Evolutionary conservation across 805 yeast species (phyloP).

Genomic region (Starmera pachycereana): DNA sequence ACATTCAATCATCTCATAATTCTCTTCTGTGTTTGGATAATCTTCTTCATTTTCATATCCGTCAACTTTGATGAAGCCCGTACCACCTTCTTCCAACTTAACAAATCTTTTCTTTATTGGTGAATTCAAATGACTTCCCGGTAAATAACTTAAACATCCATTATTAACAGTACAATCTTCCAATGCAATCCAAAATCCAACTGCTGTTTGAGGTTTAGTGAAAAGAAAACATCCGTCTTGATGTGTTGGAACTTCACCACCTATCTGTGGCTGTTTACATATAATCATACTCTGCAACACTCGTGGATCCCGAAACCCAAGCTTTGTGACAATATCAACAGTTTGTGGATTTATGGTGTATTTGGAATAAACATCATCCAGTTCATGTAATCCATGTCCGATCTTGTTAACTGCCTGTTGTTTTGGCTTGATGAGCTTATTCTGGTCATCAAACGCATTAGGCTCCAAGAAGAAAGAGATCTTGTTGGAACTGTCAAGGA

Average conservation of each 20-base stretch:
- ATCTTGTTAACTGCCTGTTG: conserved; percentile 60
- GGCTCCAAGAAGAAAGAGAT: conserved; percentile 62
- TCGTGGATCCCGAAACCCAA: conserved; percentile 53
- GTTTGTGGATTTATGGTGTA: conserved; percentile 44
- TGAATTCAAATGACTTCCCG: conserved; percentile 56
- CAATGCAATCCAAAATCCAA: conserved; percentile 77
- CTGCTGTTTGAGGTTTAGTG: conserved; percentile 59
- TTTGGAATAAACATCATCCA: conserved; percentile 36
- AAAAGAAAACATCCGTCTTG: conserved; percentile 66
- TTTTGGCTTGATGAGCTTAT: conserved; percentile 42
- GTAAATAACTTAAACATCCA: conserved; percentile 61
- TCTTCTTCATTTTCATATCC: conserved; percentile 17
- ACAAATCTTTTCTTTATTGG: conserved; percentile 57
- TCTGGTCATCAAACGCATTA: conserved; percentile 48
- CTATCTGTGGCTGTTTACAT: conserved; percentile 67
- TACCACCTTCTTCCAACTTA: conserved; percentile 41
- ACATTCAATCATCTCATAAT: conserved; percentile 45
- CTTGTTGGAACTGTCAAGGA: conserved; percentile 59
- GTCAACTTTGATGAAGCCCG: conserved; percentile 36
- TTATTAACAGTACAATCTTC: conserved; percentile 59
- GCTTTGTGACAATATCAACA: conserved; percentile 36
- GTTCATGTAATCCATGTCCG: conserved; percentile 63
- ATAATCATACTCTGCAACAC: conserved; percentile 74
- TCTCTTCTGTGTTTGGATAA: conserved; percentile 19
- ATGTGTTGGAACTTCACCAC: conserved; percentile 68